Percentiles rank a stretch among this genome's conserved stretches.
Conservation (phyloP, 2,329 filamentous ascomycete genomes). For the Erysiphe pulchra region DNA sequence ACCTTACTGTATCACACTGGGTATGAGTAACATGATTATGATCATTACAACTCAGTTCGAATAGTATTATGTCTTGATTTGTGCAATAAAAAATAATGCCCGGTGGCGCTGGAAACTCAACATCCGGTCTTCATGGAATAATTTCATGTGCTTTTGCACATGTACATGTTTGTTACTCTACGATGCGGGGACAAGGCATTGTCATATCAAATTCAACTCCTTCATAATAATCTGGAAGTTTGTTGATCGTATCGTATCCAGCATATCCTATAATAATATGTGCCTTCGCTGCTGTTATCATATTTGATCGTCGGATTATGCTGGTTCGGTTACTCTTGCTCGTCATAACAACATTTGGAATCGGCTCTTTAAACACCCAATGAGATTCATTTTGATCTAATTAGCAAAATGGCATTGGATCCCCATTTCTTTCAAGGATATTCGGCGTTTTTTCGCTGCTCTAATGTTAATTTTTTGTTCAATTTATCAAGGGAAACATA, state of each 20-base stretch:
- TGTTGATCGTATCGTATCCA: background rate
- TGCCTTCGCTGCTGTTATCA: background rate
- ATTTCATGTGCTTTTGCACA: conserved; percentile 1
- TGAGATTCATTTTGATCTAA: background rate
- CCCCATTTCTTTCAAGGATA: background rate
- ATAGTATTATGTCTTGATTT: background rate
- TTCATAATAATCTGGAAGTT: background rate
- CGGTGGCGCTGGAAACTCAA: background rate
- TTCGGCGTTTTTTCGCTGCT: background rate
- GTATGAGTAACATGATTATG: too few relatives aligned
- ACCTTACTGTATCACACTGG: too few relatives aligned
- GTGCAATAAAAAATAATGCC: background rate
- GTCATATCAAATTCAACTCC: background rate
- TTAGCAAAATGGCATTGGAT: background rate
- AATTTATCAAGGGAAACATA: background rate
- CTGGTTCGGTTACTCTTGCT: background rate
- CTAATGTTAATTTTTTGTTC: background rate
- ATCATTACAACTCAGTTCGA: too few relatives aligned
- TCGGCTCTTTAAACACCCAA: background rate
- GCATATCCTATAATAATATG: background rate
- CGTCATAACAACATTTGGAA: background rate
- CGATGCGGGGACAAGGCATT: background rate
- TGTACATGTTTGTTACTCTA: background rate
- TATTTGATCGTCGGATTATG: background rate
- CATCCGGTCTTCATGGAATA: background rate